These are phyloP conservation scores for Sphagnum magellanicum DNA, from an alignment of 228 moss, liverwort and hornwort genomes.

Conservation along the genomic window DNA sequence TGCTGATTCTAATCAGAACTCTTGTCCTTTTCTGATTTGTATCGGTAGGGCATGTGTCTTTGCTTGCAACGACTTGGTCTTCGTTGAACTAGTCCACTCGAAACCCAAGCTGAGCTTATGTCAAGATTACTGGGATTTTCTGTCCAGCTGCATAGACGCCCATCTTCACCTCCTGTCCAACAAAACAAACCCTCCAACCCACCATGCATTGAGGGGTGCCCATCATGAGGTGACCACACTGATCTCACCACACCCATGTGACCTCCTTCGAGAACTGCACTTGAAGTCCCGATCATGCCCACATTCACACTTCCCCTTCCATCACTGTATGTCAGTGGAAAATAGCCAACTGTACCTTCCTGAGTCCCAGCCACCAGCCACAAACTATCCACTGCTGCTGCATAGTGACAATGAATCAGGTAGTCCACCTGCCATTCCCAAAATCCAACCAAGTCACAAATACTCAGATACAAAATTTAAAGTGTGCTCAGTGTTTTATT, in stretches of 20 bases:
- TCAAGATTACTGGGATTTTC: constrained; percentile 37
- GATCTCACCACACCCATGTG: constrained; percentile 70
- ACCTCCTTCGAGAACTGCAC: constrained; percentile 82
- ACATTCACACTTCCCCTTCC: constrained; percentile 14
- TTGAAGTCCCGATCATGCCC: constrained; percentile 58
- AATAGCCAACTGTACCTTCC: constrained; percentile 78
- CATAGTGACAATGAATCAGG: constrained; percentile 70
- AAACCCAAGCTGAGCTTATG: constrained; percentile 70
- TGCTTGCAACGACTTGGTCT: constrained; percentile 38
- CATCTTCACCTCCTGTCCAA: constrained; percentile 97
- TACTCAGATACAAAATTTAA: neutral
- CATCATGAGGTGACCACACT: constrained; percentile 50
- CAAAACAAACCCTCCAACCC: constrained; percentile 49
- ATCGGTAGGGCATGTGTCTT: constrained; percentile 56
- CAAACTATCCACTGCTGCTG: constrained; percentile 44
- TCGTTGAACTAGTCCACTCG: constrained; percentile 53
- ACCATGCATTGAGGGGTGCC: constrained; percentile 13
- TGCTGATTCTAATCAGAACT: too few relatives aligned
- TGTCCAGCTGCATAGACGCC: constrained; percentile 85
- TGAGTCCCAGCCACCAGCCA: constrained; percentile 87
- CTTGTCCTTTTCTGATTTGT: neutral
- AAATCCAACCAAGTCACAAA: neutral
- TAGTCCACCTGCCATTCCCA: constrained; percentile 59
- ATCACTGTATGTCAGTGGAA: constrained; percentile 50
- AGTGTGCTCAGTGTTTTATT: neutral